These are phyloP conservation scores for Talaromyces funiculosus DNA, from an alignment of 2,329 filamentous ascomycete species.

Conservation along the genomic window DNA sequence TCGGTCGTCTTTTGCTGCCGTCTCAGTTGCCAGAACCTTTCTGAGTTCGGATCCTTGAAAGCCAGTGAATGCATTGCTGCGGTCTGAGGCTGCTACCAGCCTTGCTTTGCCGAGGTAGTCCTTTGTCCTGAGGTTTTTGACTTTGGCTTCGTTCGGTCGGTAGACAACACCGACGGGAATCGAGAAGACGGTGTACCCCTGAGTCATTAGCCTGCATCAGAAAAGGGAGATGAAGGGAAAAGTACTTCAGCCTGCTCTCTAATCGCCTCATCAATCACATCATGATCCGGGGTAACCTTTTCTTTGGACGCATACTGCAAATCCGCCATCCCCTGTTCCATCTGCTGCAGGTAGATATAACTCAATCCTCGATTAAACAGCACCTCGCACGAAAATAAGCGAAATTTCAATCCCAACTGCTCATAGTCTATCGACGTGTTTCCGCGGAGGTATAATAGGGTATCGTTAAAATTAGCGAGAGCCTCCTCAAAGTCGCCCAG, in stretches of 20 bases:
- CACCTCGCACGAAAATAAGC: slow-evolving; percentile 94
- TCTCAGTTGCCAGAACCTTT: slow-evolving; percentile 25
- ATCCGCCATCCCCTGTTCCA: slow-evolving; percentile 85
- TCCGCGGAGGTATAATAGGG: slow-evolving; percentile 83
- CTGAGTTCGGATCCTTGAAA: slow-evolving; percentile 76
- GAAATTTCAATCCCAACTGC: slow-evolving; percentile 90
- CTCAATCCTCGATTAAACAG: slow-evolving; percentile 95
- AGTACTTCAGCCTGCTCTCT: slow-evolving; percentile 80
- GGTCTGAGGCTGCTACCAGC: slow-evolving; percentile 80
- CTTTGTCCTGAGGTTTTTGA: slow-evolving; percentile 95
- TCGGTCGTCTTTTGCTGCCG: slow-evolving; percentile 60
- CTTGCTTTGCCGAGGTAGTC: slow-evolving; percentile 97
- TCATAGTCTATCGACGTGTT: slow-evolving; percentile 98
- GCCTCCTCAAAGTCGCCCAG: slow-evolving; percentile 97
- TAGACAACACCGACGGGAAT: slow-evolving; percentile 96
- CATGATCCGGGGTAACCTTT: slow-evolving; percentile 92
- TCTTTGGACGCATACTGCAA: slow-evolving; percentile 86
- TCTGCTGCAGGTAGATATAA: slow-evolving; percentile 94
- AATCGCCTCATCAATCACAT: slow-evolving; percentile 97
- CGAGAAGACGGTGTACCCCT: slow-evolving; percentile 98
- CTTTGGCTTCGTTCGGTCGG: slow-evolving; percentile 92
- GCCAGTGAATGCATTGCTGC: slow-evolving; percentile 72
- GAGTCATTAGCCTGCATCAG: background rate
- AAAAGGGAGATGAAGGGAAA: background rate
- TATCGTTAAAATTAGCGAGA: slow-evolving; percentile 97